Conservation (phyloP, 441 rosid genomes). For the Populus hybrid region DNA sequence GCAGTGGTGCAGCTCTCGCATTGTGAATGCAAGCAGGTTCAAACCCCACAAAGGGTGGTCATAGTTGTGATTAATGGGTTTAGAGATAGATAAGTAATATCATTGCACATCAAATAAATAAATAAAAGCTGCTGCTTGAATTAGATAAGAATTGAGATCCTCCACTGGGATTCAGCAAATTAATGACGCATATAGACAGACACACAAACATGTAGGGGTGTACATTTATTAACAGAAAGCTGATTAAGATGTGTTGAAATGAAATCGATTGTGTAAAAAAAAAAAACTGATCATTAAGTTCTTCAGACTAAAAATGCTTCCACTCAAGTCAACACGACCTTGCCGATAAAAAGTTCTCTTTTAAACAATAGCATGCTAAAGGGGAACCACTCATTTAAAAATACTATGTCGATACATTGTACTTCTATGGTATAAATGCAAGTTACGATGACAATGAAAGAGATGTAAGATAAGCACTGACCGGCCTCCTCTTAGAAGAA, state of each 20-base stretch:
- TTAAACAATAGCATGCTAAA: not conserved
- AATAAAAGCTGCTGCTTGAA: not conserved
- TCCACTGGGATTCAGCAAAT: not conserved
- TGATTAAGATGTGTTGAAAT: not conserved
- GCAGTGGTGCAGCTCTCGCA: not conserved
- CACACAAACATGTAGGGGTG: not conserved
- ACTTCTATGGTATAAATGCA: not conserved
- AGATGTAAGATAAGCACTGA: constrained; percentile 30
- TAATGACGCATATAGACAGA: not conserved
- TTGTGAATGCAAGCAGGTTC: not conserved
- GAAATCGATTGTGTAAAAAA: not conserved
- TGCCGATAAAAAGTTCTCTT: not conserved
- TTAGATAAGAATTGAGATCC: not conserved
- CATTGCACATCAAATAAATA: not conserved
- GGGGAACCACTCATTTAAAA: not conserved
- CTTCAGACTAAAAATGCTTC: not conserved
- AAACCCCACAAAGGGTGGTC: not conserved
- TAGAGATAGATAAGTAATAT: not conserved
- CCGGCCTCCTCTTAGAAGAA: constrained; percentile 75
- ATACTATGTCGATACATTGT: not conserved
- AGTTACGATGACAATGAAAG: constrained; percentile 8
- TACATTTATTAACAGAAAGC: not conserved
- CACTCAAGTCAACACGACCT: not conserved
- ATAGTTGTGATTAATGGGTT: not conserved
- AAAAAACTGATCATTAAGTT: not conserved